Evolutionary conservation across 768 basidiomycete species (phyloP), one percentile per base, ranked within the genome.

Genomic region (Xerocomus brunneocitrinus): DNA sequence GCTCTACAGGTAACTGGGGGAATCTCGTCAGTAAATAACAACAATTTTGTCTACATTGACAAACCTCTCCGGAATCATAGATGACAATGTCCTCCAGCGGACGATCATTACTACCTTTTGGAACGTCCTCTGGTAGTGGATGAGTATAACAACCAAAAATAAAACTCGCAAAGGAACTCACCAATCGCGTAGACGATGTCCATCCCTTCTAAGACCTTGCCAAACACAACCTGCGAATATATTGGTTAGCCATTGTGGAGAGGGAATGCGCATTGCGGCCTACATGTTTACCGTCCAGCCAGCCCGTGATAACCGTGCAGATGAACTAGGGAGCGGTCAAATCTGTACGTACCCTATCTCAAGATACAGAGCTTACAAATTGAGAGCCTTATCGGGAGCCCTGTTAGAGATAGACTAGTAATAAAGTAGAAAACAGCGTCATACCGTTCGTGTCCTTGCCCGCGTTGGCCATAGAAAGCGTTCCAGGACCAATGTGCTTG

Each of bases 401-500:
- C 36, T 39, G 28, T 53, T 38, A 63, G 52, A 32, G 47, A 39
- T 10, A 32, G 16, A 3, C n/a, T 24, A 7, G 12, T 1, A 13
- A 54, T 25, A 24, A 12, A 31, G 6, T 0, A n/a, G 4, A 7
- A 0, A 25, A 3, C 9, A 24, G 2, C 5, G 25, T 58, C 73
- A 53, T 66, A 89, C 90, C 95, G 63, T 98, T 98, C 32, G 95
- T 97, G 69, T 95, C 89, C 70, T 85, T 87, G 66, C 86, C 87
- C 51, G 92, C 84, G 64, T 97, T 98, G 46, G 95, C 95, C 95
- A 98, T 97, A 2, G 92, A 94, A 54, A 95, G 81, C 52, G 80
- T 78, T 57, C 95, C 95, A 47, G 90, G 82, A 35, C 83, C 84
- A 62, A 89, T 89, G 78, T 99, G 95, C 70, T 84, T 85, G 71